Conservation (phyloP, 345 rosid genomes). For the Microthlaspi erraticum region DNA sequence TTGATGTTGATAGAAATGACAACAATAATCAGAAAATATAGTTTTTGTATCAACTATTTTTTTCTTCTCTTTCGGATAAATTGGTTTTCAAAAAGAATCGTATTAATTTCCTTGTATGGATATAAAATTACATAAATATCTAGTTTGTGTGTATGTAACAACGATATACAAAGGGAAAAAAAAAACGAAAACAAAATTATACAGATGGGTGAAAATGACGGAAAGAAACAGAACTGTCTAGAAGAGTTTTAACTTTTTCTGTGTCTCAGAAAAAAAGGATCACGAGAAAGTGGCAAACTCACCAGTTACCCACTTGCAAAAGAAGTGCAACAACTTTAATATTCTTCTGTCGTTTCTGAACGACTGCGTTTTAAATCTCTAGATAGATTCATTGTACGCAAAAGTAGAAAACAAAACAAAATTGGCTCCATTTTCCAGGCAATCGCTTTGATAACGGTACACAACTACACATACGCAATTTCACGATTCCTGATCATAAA, state of each 20-base stretch:
- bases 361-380: background rate
- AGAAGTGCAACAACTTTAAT: constrained; percentile 18
- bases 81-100: background rate
- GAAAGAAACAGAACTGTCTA: constrained; percentile 27
- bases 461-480: background rate
- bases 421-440: constrained; percentile 16
- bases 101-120: background rate
- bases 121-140: background rate
- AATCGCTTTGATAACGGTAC: background rate
- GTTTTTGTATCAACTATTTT: background rate
- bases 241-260: background rate
- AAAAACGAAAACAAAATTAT: background rate
- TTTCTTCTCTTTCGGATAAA: background rate
- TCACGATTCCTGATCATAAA: background rate
- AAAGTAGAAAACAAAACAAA: background rate
- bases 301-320: constrained; percentile 35
- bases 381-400: constrained; percentile 28
- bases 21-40: background rate
- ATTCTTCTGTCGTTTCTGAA: constrained; percentile 4
- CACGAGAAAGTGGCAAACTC: constrained; percentile 45
- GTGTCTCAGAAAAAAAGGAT: background rate
- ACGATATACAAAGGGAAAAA: too few relatives aligned
- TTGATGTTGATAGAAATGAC: background rate
- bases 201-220: constrained; percentile 22
- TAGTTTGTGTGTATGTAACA: background rate